Conservation (phyloP, 805 yeast species). For the Metschnikowia sp. region DNA sequence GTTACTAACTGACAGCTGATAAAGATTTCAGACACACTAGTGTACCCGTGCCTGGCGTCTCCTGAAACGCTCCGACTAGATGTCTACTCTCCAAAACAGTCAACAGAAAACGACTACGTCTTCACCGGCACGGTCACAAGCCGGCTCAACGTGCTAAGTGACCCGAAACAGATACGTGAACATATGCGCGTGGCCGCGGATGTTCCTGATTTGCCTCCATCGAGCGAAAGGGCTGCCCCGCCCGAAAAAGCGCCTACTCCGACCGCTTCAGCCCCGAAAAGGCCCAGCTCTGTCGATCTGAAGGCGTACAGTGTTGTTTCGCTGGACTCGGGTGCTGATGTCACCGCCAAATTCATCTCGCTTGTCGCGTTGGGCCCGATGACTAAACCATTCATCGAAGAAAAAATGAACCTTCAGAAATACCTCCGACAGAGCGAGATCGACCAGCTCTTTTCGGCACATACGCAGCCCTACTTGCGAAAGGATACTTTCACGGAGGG, state of each 20-base stretch:
- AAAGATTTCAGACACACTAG: constrained; percentile 23
- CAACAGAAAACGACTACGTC: constrained; percentile 9
- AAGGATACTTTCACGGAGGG: constrained; percentile 29
- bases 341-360: constrained; percentile 11
- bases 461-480: constrained; percentile 26
- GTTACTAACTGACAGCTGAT: constrained; percentile 27
- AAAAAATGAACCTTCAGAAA: constrained; percentile 5
- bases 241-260: too few species aligned
- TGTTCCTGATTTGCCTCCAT: not conserved
- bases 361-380: constrained; percentile 20
- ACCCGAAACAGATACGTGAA: constrained; percentile 27
- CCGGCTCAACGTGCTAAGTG: constrained; percentile 31
- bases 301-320: constrained; percentile 10
- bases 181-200: constrained; percentile 5
- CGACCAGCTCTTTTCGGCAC: constrained; percentile 26
- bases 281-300: constrained; percentile 7
- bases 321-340: constrained; percentile 9
- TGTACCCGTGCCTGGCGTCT: constrained; percentile 31
- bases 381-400: constrained; percentile 8
- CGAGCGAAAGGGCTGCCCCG: not conserved
- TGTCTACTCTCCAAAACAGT: constrained; percentile 23
- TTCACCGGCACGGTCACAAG: constrained; percentile 32
- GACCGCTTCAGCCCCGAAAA: not conserved
- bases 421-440: constrained; percentile 12
- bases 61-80: constrained; percentile 37